Evolutionary conservation across 768 basidiomycete species (phyloP).

Genomic region (Sporobolomyces phaffii): DNA sequence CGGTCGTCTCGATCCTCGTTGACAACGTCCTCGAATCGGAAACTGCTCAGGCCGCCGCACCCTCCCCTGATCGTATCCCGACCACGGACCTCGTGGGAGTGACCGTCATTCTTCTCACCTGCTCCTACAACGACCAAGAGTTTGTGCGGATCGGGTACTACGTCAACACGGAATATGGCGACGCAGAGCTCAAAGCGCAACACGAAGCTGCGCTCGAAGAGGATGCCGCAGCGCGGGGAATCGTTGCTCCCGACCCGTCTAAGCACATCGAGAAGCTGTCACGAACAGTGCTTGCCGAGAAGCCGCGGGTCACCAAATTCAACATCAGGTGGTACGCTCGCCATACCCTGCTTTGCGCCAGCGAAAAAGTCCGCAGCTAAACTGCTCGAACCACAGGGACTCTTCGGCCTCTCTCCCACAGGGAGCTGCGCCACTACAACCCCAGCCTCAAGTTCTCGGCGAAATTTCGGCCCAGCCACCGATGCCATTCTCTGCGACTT

Average conservation of each 20-base stretch:
- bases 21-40: not conserved
- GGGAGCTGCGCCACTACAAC: not conserved
- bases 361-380: not conserved
- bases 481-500: not conserved
- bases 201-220: constrained; percentile 32
- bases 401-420: not conserved
- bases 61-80: constrained; percentile 77
- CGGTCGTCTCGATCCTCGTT: not conserved
- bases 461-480: not conserved
- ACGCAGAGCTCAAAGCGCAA: constrained; percentile 79
- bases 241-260: constrained; percentile 53
- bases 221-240: constrained; percentile 50
- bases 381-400: not conserved
- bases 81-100: constrained; percentile 87
- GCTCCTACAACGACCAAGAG: constrained; percentile 91
- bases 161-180: constrained; percentile 97
- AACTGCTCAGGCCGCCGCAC: constrained; percentile 57
- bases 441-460: not conserved
- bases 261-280: constrained; percentile 61
- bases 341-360: not conserved
- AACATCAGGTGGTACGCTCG: constrained; percentile 46
- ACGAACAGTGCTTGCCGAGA: constrained; percentile 74
- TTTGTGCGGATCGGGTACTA: constrained; percentile 99
- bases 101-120: constrained; percentile 92
- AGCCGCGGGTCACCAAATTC: constrained; percentile 82